Evolutionary conservation across 441 rosid species (phyloP).

Genomic region (Euphorbia celastroides): DNA sequence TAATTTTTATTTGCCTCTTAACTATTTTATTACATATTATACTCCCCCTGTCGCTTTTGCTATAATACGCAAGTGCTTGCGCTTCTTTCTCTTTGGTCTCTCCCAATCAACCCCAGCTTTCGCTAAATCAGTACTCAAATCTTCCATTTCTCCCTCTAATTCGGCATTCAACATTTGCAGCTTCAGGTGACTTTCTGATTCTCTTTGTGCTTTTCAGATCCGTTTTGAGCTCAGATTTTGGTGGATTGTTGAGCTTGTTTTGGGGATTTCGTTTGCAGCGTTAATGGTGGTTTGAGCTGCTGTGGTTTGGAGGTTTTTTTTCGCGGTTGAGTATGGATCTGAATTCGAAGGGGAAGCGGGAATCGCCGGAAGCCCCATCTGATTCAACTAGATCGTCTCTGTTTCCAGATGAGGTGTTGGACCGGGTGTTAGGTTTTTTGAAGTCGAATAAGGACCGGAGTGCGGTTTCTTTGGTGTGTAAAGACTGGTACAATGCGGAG

Average conservation of each 20-base stretch:
- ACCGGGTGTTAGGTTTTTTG: constrained; percentile 43
- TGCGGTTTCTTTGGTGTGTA: constrained; percentile 55
- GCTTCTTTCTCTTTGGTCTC: constrained; percentile 2
- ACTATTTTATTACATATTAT: background rate
- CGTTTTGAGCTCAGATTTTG: background rate
- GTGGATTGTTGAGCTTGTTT: background rate
- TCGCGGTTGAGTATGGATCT: constrained; percentile 20
- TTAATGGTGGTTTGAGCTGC: constrained; percentile 7
- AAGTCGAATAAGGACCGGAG: constrained; percentile 50
- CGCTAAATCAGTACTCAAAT: background rate
- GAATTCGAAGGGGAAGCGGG: constrained; percentile 30
- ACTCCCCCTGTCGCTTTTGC: constrained; percentile 6
- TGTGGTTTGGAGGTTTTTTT: background rate
- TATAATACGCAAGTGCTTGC: constrained; percentile 14
- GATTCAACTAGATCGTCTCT: constrained; percentile 19
- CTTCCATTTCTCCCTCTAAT: background rate
- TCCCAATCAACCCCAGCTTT: background rate
- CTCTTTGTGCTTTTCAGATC: background rate
- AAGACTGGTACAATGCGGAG: constrained; percentile 63
- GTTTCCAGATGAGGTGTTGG: constrained; percentile 64
- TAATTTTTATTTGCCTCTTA: background rate
- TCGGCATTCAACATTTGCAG: constrained; percentile 6
- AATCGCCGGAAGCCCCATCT: constrained; percentile 16
- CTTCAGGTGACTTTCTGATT: background rate
- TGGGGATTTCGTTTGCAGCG: background rate